Conservation (phyloP, 164 flowering plant species). For the Kingdonia uniflora region DNA sequence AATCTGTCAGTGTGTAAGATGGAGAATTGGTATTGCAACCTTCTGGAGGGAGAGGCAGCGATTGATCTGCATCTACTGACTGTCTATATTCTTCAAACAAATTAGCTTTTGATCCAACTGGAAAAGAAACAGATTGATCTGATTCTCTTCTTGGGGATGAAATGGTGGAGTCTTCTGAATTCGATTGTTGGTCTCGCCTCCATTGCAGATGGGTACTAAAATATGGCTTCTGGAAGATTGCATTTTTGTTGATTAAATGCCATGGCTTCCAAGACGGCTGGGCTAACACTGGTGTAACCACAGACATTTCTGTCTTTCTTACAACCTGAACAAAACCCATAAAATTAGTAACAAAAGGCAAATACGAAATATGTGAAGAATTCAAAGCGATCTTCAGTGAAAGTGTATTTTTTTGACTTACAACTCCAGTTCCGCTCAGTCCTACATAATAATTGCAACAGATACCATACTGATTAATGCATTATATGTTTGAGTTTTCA, state of each 20-base stretch:
- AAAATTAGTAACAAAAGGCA: not conserved
- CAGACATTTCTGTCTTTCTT: slow-evolving; percentile 13
- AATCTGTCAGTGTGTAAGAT: no score
- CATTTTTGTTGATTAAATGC: slow-evolving; percentile 5
- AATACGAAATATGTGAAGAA: not conserved
- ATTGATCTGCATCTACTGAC: no score
- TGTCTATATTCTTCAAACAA: no score
- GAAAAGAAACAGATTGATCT: no score
- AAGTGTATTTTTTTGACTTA: not conserved
- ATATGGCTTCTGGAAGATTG: slow-evolving; percentile 11
- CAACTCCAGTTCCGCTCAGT: not conserved
- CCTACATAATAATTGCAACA: not conserved
- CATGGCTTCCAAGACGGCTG: slow-evolving; percentile 9
- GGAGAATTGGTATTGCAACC: no score
- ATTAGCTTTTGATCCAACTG: no score
- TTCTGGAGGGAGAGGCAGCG: no score
- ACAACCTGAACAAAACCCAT: slow-evolving; percentile 12
- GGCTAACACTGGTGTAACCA: not conserved
- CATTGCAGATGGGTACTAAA: slow-evolving; percentile 21
- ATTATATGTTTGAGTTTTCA: no score
- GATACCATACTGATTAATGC: no score
- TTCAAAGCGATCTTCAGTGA: not conserved
- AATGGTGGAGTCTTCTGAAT: not conserved
- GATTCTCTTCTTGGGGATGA: no score
- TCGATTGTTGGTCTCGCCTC: slow-evolving; percentile 18